Conservation (phyloP, 2,329 filamentous ascomycete genomes). For the Penicillium sp. region DNA sequence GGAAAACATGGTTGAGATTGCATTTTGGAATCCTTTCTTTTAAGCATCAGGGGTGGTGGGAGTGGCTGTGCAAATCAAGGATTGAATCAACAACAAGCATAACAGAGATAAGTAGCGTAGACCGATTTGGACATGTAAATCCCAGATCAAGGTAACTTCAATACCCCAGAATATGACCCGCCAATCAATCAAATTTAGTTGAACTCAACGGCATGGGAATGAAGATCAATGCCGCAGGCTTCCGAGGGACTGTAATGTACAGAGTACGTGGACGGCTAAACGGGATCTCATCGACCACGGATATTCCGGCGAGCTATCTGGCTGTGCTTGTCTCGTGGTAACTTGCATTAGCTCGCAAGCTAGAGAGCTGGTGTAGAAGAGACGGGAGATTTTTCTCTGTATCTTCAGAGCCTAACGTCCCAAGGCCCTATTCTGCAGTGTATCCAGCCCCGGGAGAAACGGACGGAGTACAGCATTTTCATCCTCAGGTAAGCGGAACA, state of each 20-base stretch:
- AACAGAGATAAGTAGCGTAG: too few species aligned
- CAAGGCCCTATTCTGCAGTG: not conserved
- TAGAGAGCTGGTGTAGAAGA: not conserved
- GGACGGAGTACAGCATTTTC: not conserved
- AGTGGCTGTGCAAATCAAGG: not conserved
- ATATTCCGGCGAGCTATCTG: not conserved
- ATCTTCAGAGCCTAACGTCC: not conserved
- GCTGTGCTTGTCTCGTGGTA: not conserved
- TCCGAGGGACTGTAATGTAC: not conserved
- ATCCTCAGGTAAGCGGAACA: not conserved
- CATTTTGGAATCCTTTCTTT: not conserved
- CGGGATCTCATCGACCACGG: not conserved
- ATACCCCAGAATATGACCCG: not conserved
- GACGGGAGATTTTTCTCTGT: not conserved
- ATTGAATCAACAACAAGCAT: not conserved
- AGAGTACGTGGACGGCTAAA: conserved; percentile 4
- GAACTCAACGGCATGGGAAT: not conserved
- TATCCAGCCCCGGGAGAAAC: not conserved
- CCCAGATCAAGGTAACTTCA: not conserved
- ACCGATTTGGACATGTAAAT: too few species aligned
- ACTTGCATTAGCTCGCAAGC: not conserved
- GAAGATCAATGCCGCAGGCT: not conserved
- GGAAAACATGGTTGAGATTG: not conserved
- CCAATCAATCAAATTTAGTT: not conserved
- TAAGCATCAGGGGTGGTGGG: not conserved